phyloP scores from a whole-genome alignment of 2,329 filamentous ascomycete genomes.

The Sporothrix mexicana region DNA sequence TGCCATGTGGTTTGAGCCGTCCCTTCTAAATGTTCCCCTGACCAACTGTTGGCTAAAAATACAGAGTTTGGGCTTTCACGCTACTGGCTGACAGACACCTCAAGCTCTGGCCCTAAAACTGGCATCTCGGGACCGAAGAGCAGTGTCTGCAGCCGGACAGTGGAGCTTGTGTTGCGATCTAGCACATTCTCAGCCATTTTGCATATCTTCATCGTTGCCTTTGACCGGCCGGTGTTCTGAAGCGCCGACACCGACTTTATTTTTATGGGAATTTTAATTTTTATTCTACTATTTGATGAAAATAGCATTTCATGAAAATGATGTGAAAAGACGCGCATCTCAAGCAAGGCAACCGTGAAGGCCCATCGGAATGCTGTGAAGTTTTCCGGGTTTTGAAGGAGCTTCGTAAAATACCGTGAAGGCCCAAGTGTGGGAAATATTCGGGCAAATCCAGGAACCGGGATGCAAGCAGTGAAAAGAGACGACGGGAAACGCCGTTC shows the following conservation, averaged over 20 bases:
- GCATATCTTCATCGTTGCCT: constrained; percentile 3
- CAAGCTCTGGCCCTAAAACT: not conserved
- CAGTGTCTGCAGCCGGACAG: not conserved
- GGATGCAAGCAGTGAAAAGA: not conserved
- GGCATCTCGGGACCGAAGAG: constrained; percentile 20
- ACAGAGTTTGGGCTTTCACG: not conserved
- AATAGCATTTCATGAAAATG: not conserved
- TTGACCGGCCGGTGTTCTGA: not conserved
- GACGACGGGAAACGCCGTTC: not conserved
- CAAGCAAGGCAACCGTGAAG: not conserved
- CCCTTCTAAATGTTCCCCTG: not conserved
- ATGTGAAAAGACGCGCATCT: not conserved
- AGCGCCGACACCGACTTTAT: not conserved
- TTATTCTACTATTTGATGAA: not conserved
- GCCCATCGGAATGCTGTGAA: not conserved
- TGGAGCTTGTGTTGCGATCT: not conserved
- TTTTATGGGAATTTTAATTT: not conserved
- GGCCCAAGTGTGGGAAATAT: no score
- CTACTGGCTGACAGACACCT: not conserved
- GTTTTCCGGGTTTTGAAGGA: not conserved
- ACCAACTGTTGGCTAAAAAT: not conserved
- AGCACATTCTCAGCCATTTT: not conserved
- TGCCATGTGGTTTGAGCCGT: no score
- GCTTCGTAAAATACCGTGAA: no score
- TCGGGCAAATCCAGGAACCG: not conserved